Conservation (phyloP, 352 stramenopile genomes). For the Pythium aristosporum region DNA sequence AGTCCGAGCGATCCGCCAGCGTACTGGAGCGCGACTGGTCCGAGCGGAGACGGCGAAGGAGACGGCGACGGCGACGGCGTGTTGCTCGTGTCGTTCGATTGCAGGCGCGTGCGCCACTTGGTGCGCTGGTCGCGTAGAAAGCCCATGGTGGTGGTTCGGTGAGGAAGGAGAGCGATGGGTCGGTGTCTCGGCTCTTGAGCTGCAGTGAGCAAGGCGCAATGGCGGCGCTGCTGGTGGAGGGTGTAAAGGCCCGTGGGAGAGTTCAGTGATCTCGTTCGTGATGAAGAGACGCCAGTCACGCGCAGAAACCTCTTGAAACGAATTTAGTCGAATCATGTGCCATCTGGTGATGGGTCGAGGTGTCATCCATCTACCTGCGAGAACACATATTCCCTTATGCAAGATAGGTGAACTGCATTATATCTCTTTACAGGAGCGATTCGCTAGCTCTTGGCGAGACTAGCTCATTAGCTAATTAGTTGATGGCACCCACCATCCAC, state of each 20-base stretch:
- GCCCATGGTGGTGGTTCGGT: slow-evolving; percentile 10
- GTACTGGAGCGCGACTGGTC: slow-evolving; percentile 28
- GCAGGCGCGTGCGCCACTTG: slow-evolving; percentile 30
- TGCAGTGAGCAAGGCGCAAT: too few relatives aligned
- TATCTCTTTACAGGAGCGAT: slow-evolving; percentile 2
- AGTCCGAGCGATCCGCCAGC: slow-evolving; percentile 36
- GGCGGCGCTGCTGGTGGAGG: too few relatives aligned
- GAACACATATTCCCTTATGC: not conserved
- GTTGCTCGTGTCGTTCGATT: slow-evolving; percentile 12
- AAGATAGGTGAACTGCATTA: not conserved
- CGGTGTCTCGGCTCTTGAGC: not conserved
- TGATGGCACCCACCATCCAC: too few relatives aligned
- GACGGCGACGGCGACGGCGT: not conserved
- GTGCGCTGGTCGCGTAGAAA: slow-evolving; percentile 28
- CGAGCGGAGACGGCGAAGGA: not conserved
- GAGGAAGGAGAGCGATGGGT: not conserved
- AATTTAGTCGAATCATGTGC: not conserved
- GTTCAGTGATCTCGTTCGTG: not conserved
- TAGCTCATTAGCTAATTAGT: too few relatives aligned
- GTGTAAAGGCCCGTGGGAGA: not conserved
- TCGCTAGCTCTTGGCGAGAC: too few relatives aligned
- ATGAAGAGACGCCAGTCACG: slow-evolving; percentile 3
- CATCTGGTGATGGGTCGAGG: too few relatives aligned
- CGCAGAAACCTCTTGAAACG: not conserved
- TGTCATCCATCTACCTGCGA: not conserved